These are phyloP conservation scores for Ceratobasidium sp. DNA, from an alignment of 1,284 basidiomycete genomes.

Conservation along the genomic window DNA sequence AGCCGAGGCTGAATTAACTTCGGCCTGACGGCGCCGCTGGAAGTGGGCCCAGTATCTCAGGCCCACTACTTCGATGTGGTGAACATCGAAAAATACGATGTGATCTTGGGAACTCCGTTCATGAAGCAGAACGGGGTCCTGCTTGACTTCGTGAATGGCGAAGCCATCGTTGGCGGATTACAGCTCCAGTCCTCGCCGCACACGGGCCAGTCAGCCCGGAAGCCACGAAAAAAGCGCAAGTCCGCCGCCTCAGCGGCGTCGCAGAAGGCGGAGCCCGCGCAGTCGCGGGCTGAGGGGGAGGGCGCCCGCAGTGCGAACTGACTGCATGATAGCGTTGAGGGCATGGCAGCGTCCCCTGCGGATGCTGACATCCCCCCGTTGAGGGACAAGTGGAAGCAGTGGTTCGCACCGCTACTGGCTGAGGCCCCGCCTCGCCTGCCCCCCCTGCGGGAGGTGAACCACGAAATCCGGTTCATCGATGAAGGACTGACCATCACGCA, in stretches of 20 bases:
- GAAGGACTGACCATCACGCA: neutral
- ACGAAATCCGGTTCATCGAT: constrained; percentile 38
- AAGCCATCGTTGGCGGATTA: neutral
- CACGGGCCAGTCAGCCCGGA: too few species aligned
- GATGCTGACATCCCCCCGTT: neutral
- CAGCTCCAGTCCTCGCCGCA: neutral
- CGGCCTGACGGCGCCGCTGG: neutral
- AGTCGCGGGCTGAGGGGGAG: neutral
- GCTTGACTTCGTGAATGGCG: neutral
- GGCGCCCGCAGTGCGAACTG: neutral
- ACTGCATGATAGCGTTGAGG: neutral
- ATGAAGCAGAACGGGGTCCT: constrained; percentile 47
- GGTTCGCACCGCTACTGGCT: neutral
- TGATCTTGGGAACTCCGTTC: constrained; percentile 53
- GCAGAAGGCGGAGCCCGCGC: neutral
- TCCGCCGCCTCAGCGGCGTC: neutral
- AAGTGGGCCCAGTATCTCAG: constrained; percentile 50
- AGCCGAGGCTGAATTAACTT: constrained; percentile 11
- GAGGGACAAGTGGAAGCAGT: neutral
- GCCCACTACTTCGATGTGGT: constrained; percentile 51
- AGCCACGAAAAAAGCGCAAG: too few species aligned
- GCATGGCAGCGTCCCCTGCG: neutral
- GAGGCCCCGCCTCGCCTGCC: neutral
- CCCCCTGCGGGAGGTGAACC: constrained; percentile 32
- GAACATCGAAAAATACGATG: constrained; percentile 54